Evolutionary conservation across 495 filamentous ascomycete genomes (phyloP).

Genomic region (Gamarada debralockiae): DNA sequence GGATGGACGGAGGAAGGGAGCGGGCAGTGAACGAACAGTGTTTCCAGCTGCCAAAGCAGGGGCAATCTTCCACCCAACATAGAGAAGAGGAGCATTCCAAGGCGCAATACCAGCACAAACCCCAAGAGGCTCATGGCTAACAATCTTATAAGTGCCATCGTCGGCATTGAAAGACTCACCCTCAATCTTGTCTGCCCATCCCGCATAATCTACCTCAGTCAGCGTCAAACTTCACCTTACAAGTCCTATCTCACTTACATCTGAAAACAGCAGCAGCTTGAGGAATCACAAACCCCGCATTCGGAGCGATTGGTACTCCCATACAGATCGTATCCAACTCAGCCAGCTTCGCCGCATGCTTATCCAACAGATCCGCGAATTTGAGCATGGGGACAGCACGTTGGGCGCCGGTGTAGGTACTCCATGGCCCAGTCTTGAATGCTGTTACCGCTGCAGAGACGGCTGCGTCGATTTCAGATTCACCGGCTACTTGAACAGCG

Average conservation of each 20-base stretch:
- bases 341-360: background rate
- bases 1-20: background rate
- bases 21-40: conserved; percentile 19
- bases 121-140: conserved; percentile 32
- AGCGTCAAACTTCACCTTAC: background rate
- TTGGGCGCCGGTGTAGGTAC: background rate
- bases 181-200: conserved; percentile 8
- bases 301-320: background rate
- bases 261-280: background rate
- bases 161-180: conserved; percentile 1
- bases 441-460: background rate
- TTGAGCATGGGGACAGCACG: background rate
- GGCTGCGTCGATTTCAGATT: background rate
- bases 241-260: background rate
- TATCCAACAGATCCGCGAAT: background rate
- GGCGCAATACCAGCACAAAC: conserved; percentile 38
- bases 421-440: background rate
- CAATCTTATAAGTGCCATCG: conserved; percentile 15
- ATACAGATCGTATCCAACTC: background rate
- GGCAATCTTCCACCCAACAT: conserved; percentile 37
- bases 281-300: background rate
- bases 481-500: background rate
- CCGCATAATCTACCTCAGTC: conserved; percentile 1
- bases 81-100: conserved; percentile 46
- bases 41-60: conserved; percentile 44